These are phyloP conservation scores for Penicillium alfredii DNA, from an alignment of 495 filamentous ascomycete species.

Conservation along the genomic window DNA sequence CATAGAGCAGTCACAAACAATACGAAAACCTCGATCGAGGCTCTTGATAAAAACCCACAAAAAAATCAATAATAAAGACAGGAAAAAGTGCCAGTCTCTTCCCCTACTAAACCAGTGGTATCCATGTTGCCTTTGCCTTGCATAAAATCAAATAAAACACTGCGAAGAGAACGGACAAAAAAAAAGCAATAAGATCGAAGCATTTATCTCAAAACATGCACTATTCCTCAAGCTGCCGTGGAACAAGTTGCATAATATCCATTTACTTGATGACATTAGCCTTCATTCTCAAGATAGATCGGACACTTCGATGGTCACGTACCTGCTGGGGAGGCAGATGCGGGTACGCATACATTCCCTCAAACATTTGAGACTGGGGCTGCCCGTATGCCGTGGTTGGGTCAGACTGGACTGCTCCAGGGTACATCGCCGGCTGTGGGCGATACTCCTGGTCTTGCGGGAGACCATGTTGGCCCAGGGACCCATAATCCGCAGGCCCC, in stretches of 20 bases:
- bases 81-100: conserved; percentile 1
- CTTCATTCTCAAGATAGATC: not conserved
- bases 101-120: conserved; percentile 6
- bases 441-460: conserved; percentile 74
- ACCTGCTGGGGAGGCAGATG: conserved; percentile 83
- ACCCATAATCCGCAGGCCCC: conserved; percentile 59
- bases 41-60: not conserved
- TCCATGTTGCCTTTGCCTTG: conserved; percentile 3
- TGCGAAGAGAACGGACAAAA: too few relatives aligned
- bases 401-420: conserved; percentile 64
- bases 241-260: too few relatives aligned
- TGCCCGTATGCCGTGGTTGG: conserved; percentile 66
- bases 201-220: not conserved
- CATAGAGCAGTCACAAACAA: too few relatives aligned
- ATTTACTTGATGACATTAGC: not conserved
- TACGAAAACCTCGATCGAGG: too few relatives aligned
- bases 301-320: conserved; percentile 23
- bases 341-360: conserved; percentile 78
- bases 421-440: conserved; percentile 69
- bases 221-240: too few relatives aligned
- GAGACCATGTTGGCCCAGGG: conserved; percentile 56
- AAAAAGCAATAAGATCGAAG: too few relatives aligned
- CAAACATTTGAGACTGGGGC: conserved; percentile 74
- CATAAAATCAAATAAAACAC: conserved; percentile 4
- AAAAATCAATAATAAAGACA: conserved; percentile 4